A percentile compares a stretch with the other conserved stretches of the same genome.
Conservation (phyloP, 2,329 filamentous ascomycete genomes). For the Aspergillus awamori region DNA sequence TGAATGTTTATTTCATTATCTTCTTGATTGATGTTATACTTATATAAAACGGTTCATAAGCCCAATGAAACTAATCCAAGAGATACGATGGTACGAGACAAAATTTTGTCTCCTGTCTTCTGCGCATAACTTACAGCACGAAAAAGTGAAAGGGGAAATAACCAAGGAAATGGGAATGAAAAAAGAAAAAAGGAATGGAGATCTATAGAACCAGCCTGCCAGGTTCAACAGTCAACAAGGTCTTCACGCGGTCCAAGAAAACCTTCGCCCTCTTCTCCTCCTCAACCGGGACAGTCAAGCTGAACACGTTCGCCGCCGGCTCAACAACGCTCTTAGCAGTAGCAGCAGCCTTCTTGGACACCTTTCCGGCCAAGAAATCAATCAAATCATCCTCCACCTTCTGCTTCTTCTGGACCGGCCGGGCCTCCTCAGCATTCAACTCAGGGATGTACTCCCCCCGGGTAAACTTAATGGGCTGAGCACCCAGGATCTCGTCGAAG, state of each 20-base stretch:
- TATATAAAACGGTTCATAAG: not conserved
- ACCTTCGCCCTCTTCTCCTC: conserved; percentile 80
- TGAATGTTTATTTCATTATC: conserved; percentile 1
- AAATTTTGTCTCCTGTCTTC: not conserved
- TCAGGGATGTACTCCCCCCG: conserved; percentile 72
- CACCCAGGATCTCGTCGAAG: conserved; percentile 84
- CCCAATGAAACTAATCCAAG: not conserved
- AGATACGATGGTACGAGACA: not conserved
- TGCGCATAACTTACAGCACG: not conserved
- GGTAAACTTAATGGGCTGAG: conserved; percentile 44
- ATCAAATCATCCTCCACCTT: conserved; percentile 69
- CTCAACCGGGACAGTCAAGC: conserved; percentile 72
- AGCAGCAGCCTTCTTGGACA: conserved; percentile 34
- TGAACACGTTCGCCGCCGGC: conserved; percentile 74
- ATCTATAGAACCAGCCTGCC: conserved; percentile 66
- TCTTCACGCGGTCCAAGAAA: conserved; percentile 86
- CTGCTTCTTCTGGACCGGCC: conserved; percentile 40
- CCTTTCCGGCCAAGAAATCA: conserved; percentile 69
- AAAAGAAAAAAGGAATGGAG: not conserved
- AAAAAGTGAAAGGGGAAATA: no score
- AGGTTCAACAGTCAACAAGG: conserved; percentile 77
- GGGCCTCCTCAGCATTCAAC: conserved; percentile 54
- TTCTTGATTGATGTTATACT: not conserved
- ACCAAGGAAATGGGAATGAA: not conserved
- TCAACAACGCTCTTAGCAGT: conserved; percentile 40